Percentiles rank a stretch among this genome's conserved stretches.
phyloP scores from a whole-genome alignment of 306 rosid genomes.

The Notholithocarpus densiflorus region DNA sequence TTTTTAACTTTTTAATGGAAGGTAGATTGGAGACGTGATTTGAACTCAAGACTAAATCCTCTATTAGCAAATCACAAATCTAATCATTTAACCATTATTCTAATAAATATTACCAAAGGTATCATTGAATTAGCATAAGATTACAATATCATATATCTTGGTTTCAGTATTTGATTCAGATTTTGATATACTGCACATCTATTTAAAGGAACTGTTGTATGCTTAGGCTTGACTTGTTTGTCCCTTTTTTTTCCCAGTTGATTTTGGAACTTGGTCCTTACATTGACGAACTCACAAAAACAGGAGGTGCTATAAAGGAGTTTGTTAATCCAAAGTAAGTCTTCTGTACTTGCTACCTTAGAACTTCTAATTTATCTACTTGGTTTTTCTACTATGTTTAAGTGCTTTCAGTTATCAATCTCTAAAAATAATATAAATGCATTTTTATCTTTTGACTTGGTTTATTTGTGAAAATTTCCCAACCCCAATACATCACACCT shows the following conservation, averaged over 20 bases:
- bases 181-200: not conserved
- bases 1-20: too few relatives aligned
- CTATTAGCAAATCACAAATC: too few relatives aligned
- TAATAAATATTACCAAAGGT: not conserved
- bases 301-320: constrained; percentile 84
- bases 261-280: constrained; percentile 89
- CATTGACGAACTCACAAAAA: constrained; percentile 85
- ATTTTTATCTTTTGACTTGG: not conserved
- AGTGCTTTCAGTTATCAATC: not conserved
- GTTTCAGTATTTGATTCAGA: not conserved
- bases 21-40: too few relatives aligned
- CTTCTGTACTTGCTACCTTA: constrained; percentile 18
- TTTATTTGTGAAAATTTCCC: not conserved
- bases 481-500: not conserved
- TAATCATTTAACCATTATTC: too few relatives aligned
- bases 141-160: not conserved
- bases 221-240: constrained; percentile 12
- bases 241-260: constrained; percentile 49
- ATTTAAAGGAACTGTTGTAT: constrained; percentile 19
- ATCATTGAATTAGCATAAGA: not conserved
- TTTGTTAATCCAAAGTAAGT: constrained; percentile 95
- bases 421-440: not conserved
- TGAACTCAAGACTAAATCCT: too few relatives aligned
- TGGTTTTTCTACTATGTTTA: not conserved
- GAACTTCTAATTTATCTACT: not conserved